phyloP scores from a whole-genome alignment of 345 rosid species.

The Salix udensis region DNA sequence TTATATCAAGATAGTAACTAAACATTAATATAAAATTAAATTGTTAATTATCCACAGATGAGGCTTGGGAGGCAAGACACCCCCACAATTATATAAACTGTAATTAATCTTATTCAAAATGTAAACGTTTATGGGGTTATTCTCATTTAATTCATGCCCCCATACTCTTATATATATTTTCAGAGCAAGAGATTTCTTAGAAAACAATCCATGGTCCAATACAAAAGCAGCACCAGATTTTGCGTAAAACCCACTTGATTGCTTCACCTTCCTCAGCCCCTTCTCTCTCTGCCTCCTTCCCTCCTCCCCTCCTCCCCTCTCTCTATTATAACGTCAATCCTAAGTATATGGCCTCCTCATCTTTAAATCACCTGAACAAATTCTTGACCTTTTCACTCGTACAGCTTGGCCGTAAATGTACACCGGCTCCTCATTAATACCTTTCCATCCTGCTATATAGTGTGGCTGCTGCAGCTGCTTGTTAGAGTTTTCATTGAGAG shows the following conservation, averaged over 20 bases:
- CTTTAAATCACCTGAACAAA: slow-evolving; percentile 29
- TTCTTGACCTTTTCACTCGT: slow-evolving; percentile 13
- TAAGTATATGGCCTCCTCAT: slow-evolving; percentile 49
- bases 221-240: slow-evolving; percentile 52
- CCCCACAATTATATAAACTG: background rate
- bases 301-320: slow-evolving; percentile 20
- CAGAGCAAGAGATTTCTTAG: slow-evolving; percentile 41
- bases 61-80: slow-evolving; percentile 1
- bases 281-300: slow-evolving; percentile 16
- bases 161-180: background rate
- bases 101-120: slow-evolving; percentile 19
- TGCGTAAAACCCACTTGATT: slow-evolving; percentile 63
- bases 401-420: background rate
- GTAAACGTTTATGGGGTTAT: slow-evolving; percentile 18
- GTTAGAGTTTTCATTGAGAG: slow-evolving; percentile 4
- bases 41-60: background rate
- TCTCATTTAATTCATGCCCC: slow-evolving; percentile 3
- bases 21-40: no score
- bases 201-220: slow-evolving; percentile 44
- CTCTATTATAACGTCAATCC: slow-evolving; percentile 45
- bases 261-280: slow-evolving; percentile 44
- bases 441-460: slow-evolving; percentile 6
- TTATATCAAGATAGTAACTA: background rate
- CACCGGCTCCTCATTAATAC: slow-evolving; percentile 10
- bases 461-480: background rate